Evolutionary conservation across 108 stramenopile species (phyloP).

Genomic region (Cyclotella baltica): DNA sequence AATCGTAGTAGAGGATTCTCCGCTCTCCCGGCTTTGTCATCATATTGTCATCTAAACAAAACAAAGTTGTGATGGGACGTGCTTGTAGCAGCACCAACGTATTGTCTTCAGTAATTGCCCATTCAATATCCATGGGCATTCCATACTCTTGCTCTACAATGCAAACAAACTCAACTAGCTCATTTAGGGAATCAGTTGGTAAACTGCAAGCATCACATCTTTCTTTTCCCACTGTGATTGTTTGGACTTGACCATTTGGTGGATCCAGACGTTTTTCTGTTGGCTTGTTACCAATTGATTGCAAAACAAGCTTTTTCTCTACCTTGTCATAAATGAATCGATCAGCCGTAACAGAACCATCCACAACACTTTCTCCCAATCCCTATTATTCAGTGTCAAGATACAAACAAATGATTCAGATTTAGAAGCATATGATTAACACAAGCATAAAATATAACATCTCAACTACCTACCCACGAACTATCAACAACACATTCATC

Average conservation of each 20-base stretch:
- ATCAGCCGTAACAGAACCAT: constrained; percentile 36
- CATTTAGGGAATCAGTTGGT: constrained; percentile 10
- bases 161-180: constrained; percentile 15
- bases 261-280: constrained; percentile 22
- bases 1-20: constrained; percentile 35
- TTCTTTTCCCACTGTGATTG: constrained; percentile 9
- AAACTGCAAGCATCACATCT: constrained; percentile 17
- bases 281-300: constrained; percentile 17
- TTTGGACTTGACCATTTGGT: constrained; percentile 14
- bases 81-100: constrained; percentile 28
- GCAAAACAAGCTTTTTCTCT: constrained; percentile 12
- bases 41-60: constrained; percentile 34
- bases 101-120: constrained; percentile 4
- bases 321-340: constrained; percentile 39
- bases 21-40: constrained; percentile 34
- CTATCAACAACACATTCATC: constrained; percentile 36
- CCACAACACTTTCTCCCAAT: constrained; percentile 40
- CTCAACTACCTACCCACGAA: no score
- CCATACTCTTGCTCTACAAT: constrained; percentile 25
- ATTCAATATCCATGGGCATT: constrained; percentile 38
- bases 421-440: no score
- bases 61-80: constrained; percentile 39
- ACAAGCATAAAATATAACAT: no score
- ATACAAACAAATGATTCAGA: no score
- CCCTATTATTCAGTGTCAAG: no score